Percentiles rank a stretch among this genome's conserved stretches.
phyloP scores from a whole-genome alignment of 768 basidiomycete genomes.

The Neoboletus subvelutipes region DNA sequence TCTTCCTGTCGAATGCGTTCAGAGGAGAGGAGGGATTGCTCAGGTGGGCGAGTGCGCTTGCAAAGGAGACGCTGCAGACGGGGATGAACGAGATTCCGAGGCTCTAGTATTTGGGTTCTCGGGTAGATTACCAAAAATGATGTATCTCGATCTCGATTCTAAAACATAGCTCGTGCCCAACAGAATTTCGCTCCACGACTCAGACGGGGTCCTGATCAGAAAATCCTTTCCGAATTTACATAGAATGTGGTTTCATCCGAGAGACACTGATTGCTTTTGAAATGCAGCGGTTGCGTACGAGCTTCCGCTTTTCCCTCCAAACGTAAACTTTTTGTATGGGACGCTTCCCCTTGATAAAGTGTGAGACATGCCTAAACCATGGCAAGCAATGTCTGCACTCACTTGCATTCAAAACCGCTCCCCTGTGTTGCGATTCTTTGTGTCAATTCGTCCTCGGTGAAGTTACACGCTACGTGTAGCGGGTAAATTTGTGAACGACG shows the following conservation, averaged over 20 bases:
- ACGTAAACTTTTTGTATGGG: slow-evolving; percentile 68
- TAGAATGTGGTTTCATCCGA: not conserved
- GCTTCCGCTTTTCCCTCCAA: slow-evolving; percentile 77
- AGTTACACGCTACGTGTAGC: slow-evolving; percentile 65
- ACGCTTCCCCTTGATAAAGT: slow-evolving; percentile 57
- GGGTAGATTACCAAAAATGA: not conserved
- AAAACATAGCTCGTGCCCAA: not conserved
- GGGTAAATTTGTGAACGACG: not conserved
- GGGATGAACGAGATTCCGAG: slow-evolving; percentile 56
- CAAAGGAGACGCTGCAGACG: slow-evolving; percentile 65
- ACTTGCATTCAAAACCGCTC: slow-evolving; percentile 66
- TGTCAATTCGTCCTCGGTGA: slow-evolving; percentile 74
- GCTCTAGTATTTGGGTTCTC: slow-evolving; percentile 6
- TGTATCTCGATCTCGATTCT: not conserved
- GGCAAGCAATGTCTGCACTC: slow-evolving; percentile 18
- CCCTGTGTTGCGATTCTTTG: slow-evolving; percentile 47
- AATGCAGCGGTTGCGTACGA: slow-evolving; percentile 73
- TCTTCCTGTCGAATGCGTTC: slow-evolving; percentile 57
- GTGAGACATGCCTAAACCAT: not conserved
- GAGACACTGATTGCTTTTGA: slow-evolving; percentile 33
- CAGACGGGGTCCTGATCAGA: not conserved
- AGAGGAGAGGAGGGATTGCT: slow-evolving; percentile 47
- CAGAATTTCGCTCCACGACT: not conserved
- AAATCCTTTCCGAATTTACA: too few species aligned
- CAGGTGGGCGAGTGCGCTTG: slow-evolving; percentile 66